Evolutionary conservation across 129 eudicot genomes (phyloP), one percentile per base, ranked within the genome.

Genomic region (Centaurea solstitialis): DNA sequence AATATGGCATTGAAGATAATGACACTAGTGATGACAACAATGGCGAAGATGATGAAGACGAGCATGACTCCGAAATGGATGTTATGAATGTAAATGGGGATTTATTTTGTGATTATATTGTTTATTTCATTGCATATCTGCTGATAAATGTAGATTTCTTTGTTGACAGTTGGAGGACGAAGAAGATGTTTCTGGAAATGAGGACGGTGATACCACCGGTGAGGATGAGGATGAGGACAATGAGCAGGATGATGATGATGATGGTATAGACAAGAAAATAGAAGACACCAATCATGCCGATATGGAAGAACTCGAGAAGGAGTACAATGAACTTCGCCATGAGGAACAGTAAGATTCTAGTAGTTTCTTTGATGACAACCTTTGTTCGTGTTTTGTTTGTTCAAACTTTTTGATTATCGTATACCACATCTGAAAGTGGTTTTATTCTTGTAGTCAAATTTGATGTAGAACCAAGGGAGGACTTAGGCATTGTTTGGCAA

Each of bases 241-340:
- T 10, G 87, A 74, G 12, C 79, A 76, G 2, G 85, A 79, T 11
- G 84, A 75, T n/a, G n/a, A n/a, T n/a, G n/a, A n/a, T 39, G 82
- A 68, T 37, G 85, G 28, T 21, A 64, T 43, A 1, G 83, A 73
- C 50, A 84, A 17, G 77, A 77, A 73, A 26, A 59, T 12, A 68
- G 87, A 80, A 20, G 84, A 53, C 22, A 82, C 28, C 24, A 86
- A 90, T 35, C 85, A 83, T 77, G 88, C 86, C 12, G 99, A 90
- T 84, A 82, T 93, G 89, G 91, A 93, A 79, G 93, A 95, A 72
- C 93, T 95, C n/a, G 97, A 95, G 81, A 93, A 89, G 86, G 98
- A 95, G 76, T 87, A 81, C 35, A 81, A 76, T 67, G 87, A 86
- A 75, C 90, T 93, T 75, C 87, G 82, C 67, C 87, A 91, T 5